A percentile compares a stretch with the other conserved stretches of the same genome.
Conservation (phyloP, 768 basidiomycete genomes). For the Punctularia strigosozonata region DNA sequence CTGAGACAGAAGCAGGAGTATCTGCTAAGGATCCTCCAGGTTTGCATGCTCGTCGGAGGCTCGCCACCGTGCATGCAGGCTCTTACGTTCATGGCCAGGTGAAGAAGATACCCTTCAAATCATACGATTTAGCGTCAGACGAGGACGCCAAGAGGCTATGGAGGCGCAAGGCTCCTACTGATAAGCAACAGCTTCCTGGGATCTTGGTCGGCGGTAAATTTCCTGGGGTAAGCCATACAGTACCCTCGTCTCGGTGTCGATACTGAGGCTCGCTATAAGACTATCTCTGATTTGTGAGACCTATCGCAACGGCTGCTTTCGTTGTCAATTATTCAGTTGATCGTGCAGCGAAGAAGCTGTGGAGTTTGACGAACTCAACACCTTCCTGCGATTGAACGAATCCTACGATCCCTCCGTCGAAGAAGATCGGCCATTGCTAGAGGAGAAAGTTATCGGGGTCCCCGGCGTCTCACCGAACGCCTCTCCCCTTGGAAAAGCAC, state of each 20-base stretch:
- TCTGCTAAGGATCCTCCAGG: too few relatives aligned
- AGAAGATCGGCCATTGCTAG: slow-evolving; percentile 44
- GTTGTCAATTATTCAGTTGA: slow-evolving; percentile 3
- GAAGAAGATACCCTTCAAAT: slow-evolving; percentile 73
- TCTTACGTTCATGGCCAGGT: slow-evolving; percentile 66
- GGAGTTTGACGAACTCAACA: slow-evolving; percentile 60
- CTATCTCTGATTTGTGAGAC: slow-evolving; percentile 64
- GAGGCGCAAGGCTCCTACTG: slow-evolving; percentile 70
- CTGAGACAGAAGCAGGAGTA: slow-evolving; percentile 72
- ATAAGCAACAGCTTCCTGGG: slow-evolving; percentile 77
- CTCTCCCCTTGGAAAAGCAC: slow-evolving; percentile 72
- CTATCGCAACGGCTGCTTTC: slow-evolving; percentile 3
- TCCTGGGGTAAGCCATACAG: slow-evolving; percentile 51
- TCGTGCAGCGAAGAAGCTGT: slow-evolving; percentile 68
- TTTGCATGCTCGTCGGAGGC: too few relatives aligned
- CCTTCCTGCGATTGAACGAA: slow-evolving; percentile 65
- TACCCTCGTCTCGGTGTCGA: background rate
- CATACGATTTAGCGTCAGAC: slow-evolving; percentile 80
- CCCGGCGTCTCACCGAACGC: slow-evolving; percentile 71
- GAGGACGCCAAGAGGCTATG: slow-evolving; percentile 70
- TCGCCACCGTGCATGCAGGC: slow-evolving; percentile 50
- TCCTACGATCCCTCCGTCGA: slow-evolving; percentile 48
- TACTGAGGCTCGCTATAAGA: slow-evolving; percentile 25
- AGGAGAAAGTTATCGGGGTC: slow-evolving; percentile 59
- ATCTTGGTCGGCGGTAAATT: slow-evolving; percentile 69